Evolutionary conservation across 2,329 filamentous ascomycete species (phyloP).

Genomic region (Bertia moriformis): DNA sequence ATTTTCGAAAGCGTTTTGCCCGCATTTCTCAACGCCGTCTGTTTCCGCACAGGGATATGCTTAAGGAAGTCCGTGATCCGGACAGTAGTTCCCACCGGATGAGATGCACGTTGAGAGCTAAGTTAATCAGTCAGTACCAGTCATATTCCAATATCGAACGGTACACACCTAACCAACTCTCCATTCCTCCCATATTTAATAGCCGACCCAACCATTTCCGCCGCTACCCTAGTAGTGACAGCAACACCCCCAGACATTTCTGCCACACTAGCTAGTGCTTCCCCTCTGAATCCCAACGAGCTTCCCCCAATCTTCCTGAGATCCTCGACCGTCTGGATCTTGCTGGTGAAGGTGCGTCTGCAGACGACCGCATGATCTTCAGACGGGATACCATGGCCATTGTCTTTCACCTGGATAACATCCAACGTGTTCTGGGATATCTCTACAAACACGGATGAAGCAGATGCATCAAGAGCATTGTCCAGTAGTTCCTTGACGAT

Average conservation of each 20-base stretch:
- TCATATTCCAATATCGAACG: background rate
- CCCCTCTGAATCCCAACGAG: constrained; percentile 48
- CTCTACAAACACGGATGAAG: constrained; percentile 40
- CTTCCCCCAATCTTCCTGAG: constrained; percentile 35
- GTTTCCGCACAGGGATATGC: constrained; percentile 40
- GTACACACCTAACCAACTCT: constrained; percentile 23
- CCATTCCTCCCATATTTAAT: constrained; percentile 35
- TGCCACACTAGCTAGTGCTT: constrained; percentile 46
- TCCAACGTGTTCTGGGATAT: constrained; percentile 43
- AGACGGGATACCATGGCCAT: constrained; percentile 43
- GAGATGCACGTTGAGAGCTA: constrained; percentile 27
- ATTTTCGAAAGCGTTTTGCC: constrained; percentile 32
- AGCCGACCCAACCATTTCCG: constrained; percentile 34
- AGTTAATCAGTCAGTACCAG: constrained; percentile 7
- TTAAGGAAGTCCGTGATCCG: constrained; percentile 40
- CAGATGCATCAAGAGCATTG: constrained; percentile 50
- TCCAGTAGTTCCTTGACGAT: constrained; percentile 53
- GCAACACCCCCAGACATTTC: constrained; percentile 36
- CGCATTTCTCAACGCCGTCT: constrained; percentile 32
- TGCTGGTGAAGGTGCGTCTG: constrained; percentile 46
- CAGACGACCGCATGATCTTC: constrained; percentile 39
- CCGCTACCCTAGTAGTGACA: constrained; percentile 39
- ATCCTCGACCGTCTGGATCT: constrained; percentile 41
- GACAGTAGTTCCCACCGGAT: constrained; percentile 46
- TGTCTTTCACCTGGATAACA: constrained; percentile 47